phyloP scores from a whole-genome alignment of 2,329 filamentous ascomycete genomes.

The Polytolypa hystricis region DNA sequence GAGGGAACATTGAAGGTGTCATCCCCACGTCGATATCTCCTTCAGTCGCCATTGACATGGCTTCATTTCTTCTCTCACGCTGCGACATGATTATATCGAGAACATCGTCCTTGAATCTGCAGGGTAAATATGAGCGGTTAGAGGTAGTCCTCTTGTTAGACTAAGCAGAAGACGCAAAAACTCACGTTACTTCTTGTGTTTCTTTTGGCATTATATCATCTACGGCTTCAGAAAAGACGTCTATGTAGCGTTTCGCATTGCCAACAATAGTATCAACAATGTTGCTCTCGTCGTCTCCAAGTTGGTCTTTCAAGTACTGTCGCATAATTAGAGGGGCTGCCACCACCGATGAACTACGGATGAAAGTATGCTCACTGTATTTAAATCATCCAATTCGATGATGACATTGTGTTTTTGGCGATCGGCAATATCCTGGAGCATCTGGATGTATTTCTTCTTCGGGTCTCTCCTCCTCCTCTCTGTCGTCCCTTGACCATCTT shows the following conservation, averaged over 20 bases:
- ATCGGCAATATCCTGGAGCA: constrained; percentile 80
- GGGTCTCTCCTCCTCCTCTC: constrained; percentile 43
- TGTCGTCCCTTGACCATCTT: constrained; percentile 34
- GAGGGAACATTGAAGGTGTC: constrained; percentile 71
- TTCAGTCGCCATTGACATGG: constrained; percentile 56
- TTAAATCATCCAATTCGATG: constrained; percentile 82
- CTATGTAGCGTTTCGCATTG: constrained; percentile 93
- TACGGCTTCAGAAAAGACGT: constrained; percentile 77
- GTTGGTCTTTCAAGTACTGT: constrained; percentile 64
- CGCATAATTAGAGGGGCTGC: background rate
- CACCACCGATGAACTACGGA: background rate
- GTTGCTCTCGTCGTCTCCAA: constrained; percentile 56
- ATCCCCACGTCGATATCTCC: constrained; percentile 52
- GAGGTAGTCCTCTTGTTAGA: constrained; percentile 1
- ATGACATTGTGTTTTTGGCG: constrained; percentile 64
- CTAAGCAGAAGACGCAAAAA: constrained; percentile 3
- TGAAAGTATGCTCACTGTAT: constrained; percentile 42
- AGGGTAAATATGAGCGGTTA: constrained; percentile 18
- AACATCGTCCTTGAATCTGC: constrained; percentile 90
- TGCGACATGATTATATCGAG: constrained; percentile 94
- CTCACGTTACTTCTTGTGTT: constrained; percentile 63
- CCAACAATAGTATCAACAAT: constrained; percentile 69
- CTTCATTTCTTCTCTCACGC: constrained; percentile 73
- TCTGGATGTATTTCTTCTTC: constrained; percentile 76
- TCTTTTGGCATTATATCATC: constrained; percentile 77